Base-by-base conservation (phyloP, 139 green algal genomes). In the Coelastrella sp. region DNA sequence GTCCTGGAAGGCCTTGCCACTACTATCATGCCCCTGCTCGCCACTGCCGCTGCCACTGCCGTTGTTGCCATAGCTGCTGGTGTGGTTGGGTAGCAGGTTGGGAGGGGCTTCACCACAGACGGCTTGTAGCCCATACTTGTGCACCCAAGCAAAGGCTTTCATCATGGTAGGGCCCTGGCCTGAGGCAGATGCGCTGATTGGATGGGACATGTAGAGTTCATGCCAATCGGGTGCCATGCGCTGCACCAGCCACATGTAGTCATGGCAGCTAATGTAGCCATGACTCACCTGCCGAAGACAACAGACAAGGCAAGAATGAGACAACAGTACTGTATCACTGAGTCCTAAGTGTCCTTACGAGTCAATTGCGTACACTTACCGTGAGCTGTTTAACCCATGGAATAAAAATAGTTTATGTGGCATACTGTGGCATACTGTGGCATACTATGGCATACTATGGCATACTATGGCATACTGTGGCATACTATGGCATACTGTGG, bases 161-260 rank as follows among this genome's bases (percentile, higher is more conserved):
- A 68, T 68, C 61, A 68, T 68, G 61, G 61, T 68, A 68, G 61
- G 61, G 61, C 61, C 61, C 61, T 68, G 61, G 24, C 20, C 74
- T 58, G 24, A 58, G 24, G 74, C 24, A 59, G 74, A 24, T 20
- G 74, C n/a, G 17, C 24, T 59, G 22, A 57, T 81, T 57, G 74
- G 22, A 68, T 68, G 61, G 61, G 61, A 68, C 1, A 68, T 68
- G 61, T 68, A 68, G 61, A 57, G 74, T 27, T n/a, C 10, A 8
- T 57, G 8, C n/a, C 24, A 58, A 9, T 20, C 27, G 24, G 74
- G 20, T 57, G 24, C 20, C 61, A 27, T 24, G n/a, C n/a, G 76
- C 76, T 59, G 25, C 76, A 60, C n/a, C 76, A 82, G 76, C 76
- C 25, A 27, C n/a, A 82, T 27, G n/a, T 60, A n/a, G 76, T 82